A percentile compares a stretch with the other conserved stretches of the same genome.
Evolutionary conservation across 2,329 filamentous ascomycete species (phyloP).

Genomic region (Lecanosticta acicola): DNA sequence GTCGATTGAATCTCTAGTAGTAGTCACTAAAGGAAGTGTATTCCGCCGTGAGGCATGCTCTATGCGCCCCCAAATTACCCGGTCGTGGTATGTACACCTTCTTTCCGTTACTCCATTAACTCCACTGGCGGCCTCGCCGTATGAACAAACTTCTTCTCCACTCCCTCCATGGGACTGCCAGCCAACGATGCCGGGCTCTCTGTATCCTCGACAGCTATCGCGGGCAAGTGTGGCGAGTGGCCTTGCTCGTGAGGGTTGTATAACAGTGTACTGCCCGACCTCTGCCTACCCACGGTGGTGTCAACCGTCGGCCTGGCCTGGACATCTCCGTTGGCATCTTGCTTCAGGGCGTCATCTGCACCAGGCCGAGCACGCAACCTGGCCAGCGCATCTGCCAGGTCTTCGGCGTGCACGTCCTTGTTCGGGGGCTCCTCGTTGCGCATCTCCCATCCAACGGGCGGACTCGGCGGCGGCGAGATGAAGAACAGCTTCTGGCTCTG

Average conservation of each 20-base stretch:
- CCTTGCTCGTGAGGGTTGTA: conserved; percentile 60
- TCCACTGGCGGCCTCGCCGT: conserved; percentile 54
- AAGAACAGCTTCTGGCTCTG: conserved; percentile 60
- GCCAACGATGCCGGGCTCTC: conserved; percentile 36
- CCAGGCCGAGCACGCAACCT: conserved; percentile 44
- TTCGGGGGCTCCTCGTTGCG: conserved; percentile 59
- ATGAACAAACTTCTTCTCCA: conserved; percentile 44
- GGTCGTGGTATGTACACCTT: no score
- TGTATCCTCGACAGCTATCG: conserved; percentile 60
- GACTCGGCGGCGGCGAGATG: conserved; percentile 58
- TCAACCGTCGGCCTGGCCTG: conserved; percentile 10
- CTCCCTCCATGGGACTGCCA: conserved; percentile 45
- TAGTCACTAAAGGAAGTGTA: no score
- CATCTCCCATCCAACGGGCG: conserved; percentile 61
- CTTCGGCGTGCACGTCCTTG: conserved; percentile 59
- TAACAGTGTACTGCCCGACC: conserved; percentile 54
- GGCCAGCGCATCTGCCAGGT: conserved; percentile 53
- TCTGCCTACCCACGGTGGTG: conserved; percentile 26
- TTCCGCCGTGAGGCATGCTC: no score
- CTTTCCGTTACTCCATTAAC: conserved; percentile 42
- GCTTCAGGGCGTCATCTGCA: conserved; percentile 28
- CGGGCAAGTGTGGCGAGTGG: conserved; percentile 53
- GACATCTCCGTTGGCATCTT: conserved; percentile 16
- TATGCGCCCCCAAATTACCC: no score
- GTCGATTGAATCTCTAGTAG: no score